Base-by-base conservation (phyloP, 371 early-diverging fungal genomes). In the Apophysomyces variabilis region DNA sequence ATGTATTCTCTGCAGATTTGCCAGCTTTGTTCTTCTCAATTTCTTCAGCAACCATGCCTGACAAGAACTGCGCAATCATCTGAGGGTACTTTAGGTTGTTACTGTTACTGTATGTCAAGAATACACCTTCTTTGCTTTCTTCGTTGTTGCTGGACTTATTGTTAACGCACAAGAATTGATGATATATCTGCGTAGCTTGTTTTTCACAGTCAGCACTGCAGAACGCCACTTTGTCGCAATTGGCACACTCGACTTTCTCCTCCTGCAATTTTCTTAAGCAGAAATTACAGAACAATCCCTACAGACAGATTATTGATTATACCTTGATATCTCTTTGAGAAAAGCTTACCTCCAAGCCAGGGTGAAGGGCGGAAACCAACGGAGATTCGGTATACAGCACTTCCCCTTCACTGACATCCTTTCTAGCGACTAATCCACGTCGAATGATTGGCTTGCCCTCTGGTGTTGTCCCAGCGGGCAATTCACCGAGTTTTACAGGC, bases 31-130 rank as follows among this genome's bases (percentile, higher is more conserved):
- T 80, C 78, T 85, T 85, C 56, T 81, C 77, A 38, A 79, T 75
- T 65, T 94, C 93, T 70, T 91, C 89, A 58, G 87, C 80, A 16
- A 95, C 89, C 86, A 94, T 88, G 37, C 79, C 71, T 32, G 87
- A 85, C 67, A 94, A 79, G 72, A 93, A 92, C 68, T 86, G 80
- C 41, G 92, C 92, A 62, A 92, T 89, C 85, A 93, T 83, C 46
- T 87, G 74, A 14, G 94, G 93, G 56, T 85, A 77, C 64, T 84
- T 79, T 65, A 82, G 75, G 67, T 84, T 82, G 26, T 81, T 79
- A 38, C 83, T 78, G 61, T 78, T 77, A 66, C 81, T 72, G 56
- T 78, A 71, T 11, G 73, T 39, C 4, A 71, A 60, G 68, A 88
- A 80, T n/a, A 67, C 71, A 11, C 37, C 39, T 44, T 67, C 69